Conservation (phyloP, 345 rosid species). For the Corchorus olitorius region DNA sequence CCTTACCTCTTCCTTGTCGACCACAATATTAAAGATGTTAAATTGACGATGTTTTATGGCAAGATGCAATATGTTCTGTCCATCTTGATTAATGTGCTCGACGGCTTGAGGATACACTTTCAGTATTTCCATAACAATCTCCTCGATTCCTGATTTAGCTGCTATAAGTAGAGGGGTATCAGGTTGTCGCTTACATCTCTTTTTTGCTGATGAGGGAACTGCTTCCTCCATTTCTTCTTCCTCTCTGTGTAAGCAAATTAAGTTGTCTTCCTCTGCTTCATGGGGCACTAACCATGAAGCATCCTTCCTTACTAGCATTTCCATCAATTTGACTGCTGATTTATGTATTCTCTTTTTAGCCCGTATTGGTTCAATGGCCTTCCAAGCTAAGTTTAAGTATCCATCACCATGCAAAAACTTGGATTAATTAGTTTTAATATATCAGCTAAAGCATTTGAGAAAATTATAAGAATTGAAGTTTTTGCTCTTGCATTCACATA, state of each 20-base stretch:
- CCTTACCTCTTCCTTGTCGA: neutral
- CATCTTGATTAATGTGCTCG: constrained; percentile 1
- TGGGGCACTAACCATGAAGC: neutral
- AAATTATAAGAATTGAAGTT: too few relatives aligned
- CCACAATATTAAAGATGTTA: neutral
- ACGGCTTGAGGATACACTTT: constrained; percentile 15
- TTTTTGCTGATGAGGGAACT: neutral
- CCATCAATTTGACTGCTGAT: neutral
- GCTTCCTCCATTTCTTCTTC: neutral
- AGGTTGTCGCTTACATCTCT: neutral
- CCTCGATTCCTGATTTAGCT: constrained; percentile 13
- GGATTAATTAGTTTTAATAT: too few relatives aligned
- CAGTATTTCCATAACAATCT: constrained; percentile 10
- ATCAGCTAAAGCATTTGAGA: too few relatives aligned
- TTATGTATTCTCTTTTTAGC: neutral
- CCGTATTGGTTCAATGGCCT: neutral
- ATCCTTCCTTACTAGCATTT: neutral
- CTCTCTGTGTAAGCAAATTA: constrained; percentile 11
- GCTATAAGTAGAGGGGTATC: constrained; percentile 17
- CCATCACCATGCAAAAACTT: neutral
- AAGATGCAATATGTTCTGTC: constrained; percentile 20
- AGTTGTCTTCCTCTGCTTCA: constrained; percentile 2
- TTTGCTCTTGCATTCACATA: too few relatives aligned
- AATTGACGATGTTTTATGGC: neutral
- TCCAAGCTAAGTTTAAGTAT: neutral